Conservation (phyloP, 352 stramenopile species). For the Phytophthora europaea region DNA sequence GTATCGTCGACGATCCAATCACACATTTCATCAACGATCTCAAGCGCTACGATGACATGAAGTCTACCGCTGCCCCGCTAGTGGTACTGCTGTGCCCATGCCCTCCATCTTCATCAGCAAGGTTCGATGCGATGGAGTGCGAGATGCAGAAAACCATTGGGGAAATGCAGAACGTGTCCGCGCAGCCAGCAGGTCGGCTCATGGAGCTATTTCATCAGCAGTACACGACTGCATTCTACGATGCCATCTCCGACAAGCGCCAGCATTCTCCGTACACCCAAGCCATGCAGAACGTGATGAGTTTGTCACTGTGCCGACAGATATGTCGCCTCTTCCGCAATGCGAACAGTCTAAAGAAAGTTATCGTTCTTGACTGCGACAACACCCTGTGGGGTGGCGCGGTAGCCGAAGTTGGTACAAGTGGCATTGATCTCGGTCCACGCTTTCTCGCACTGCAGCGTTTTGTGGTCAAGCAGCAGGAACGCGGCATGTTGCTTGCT, state of each 20-base stretch:
- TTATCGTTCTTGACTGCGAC: slow-evolving; percentile 84
- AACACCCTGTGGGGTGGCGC: slow-evolving; percentile 81
- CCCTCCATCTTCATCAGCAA: slow-evolving; percentile 21
- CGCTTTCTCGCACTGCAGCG: slow-evolving; percentile 66
- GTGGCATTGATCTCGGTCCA: slow-evolving; percentile 46
- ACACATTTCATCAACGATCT: slow-evolving; percentile 40
- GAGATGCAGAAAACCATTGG: slow-evolving; percentile 28
- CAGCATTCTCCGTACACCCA: slow-evolving; percentile 77
- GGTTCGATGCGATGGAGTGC: slow-evolving; percentile 18
- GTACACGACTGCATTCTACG: slow-evolving; percentile 49
- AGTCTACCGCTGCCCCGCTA: slow-evolving; percentile 20
- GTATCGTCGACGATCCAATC: slow-evolving; percentile 1
- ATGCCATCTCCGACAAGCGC: slow-evolving; percentile 56
- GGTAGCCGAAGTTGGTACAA: slow-evolving; percentile 62
- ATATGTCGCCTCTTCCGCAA: slow-evolving; percentile 56
- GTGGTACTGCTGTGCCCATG: slow-evolving; percentile 56
- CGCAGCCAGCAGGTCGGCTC: slow-evolving; percentile 35
- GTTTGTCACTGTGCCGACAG: slow-evolving; percentile 55
- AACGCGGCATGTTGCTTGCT: slow-evolving; percentile 60
- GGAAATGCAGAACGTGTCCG: slow-evolving; percentile 33
- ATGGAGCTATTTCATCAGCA: slow-evolving; percentile 44
- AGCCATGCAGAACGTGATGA: slow-evolving; percentile 64
- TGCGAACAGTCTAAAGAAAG: slow-evolving; percentile 57
- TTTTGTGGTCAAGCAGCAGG: slow-evolving; percentile 62
- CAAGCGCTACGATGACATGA: slow-evolving; percentile 31